Percentiles rank a stretch among this genome's conserved stretches.
Conservation (phyloP, 1,284 basidiomycete genomes). For the Peniophora sp. region DNA sequence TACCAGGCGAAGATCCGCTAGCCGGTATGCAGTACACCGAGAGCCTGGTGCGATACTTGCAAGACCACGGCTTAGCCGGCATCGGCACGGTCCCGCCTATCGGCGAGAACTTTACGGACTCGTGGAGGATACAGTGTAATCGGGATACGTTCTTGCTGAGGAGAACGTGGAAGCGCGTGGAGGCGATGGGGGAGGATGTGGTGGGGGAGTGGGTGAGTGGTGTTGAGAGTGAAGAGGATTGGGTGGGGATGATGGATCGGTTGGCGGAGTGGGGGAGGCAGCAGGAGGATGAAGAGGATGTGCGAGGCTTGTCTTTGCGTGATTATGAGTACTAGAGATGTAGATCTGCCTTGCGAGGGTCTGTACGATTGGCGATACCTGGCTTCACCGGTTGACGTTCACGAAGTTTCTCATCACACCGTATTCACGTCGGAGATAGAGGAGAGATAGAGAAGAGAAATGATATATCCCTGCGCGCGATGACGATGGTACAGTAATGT, state of each 20-base stretch:
- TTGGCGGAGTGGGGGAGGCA: constrained; percentile 38
- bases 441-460: no score
- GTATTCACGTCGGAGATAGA: no score
- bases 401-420: no score
- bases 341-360: no score
- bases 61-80: constrained; percentile 16
- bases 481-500: no score
- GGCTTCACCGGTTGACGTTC: no score
- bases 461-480: no score
- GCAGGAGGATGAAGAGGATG: constrained; percentile 26
- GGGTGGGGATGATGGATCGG: constrained; percentile 39
- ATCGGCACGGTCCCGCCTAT: constrained; percentile 30
- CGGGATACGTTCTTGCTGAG: constrained; percentile 25
- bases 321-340: no score
- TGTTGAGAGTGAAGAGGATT: constrained; percentile 32
- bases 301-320: no score
- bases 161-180: constrained; percentile 38
- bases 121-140: constrained; percentile 34
- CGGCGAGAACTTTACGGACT: constrained; percentile 38
- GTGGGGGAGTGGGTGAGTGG: constrained; percentile 26
- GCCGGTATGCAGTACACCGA: constrained; percentile 42
- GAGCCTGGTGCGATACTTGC: constrained; percentile 35
- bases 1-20: constrained; percentile 13
- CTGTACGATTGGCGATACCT: no score
- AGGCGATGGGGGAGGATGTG: constrained; percentile 25